Evolutionary conservation across 1,284 basidiomycete species (phyloP).

Genomic region (Fomitopsis schrenkii): DNA sequence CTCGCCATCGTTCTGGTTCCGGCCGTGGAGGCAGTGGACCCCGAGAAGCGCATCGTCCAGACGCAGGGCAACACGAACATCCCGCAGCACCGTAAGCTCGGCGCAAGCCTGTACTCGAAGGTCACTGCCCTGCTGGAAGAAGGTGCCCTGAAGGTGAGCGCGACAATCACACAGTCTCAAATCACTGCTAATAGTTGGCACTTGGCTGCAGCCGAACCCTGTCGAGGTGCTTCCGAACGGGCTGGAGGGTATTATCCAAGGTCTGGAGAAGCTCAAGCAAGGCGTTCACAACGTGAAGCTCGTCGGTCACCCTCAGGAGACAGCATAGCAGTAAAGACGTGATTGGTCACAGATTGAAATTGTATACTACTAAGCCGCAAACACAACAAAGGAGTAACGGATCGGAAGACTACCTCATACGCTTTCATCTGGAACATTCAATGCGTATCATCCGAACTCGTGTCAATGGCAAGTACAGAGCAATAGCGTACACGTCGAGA

Average conservation of each 20-base stretch:
- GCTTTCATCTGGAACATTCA: too few relatives aligned
- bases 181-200: neutral
- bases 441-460: too few relatives aligned
- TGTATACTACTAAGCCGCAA: too few relatives aligned
- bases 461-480: too few relatives aligned
- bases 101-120: conserved; percentile 9
- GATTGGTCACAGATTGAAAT: neutral
- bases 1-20: conserved; percentile 13
- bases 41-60: conserved; percentile 10
- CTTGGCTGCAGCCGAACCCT: conserved; percentile 14
- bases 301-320: conserved; percentile 44
- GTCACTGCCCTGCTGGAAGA: conserved; percentile 12
- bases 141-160: conserved; percentile 14
- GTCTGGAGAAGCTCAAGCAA: conserved; percentile 36
- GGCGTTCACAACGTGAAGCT: conserved; percentile 46
- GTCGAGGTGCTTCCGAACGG: conserved; percentile 42
- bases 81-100: conserved; percentile 7
- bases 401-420: too few relatives aligned
- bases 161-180: neutral
- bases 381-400: too few relatives aligned
- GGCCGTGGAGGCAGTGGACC: conserved; percentile 5
- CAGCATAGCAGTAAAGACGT: conserved; percentile 6
- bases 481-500: too few relatives aligned
- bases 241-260: conserved; percentile 38
- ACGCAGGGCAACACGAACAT: conserved; percentile 8